These are phyloP conservation scores for Fusarium ramigenum DNA, from an alignment of 2,329 filamentous ascomycete genomes.

Conservation along the genomic window DNA sequence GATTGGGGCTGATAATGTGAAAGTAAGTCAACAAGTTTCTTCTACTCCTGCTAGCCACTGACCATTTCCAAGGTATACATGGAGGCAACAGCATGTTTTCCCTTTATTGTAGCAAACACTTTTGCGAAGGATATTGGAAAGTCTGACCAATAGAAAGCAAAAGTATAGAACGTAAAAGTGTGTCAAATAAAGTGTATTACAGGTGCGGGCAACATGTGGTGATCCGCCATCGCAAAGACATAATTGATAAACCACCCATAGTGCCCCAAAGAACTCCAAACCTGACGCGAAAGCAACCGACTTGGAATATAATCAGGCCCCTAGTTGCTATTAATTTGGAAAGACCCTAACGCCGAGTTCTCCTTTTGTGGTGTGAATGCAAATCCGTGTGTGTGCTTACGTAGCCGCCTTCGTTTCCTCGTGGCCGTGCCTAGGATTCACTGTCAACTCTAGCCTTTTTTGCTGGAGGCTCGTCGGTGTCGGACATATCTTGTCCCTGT, in stretches of 20 bases:
- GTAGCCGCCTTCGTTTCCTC: background rate
- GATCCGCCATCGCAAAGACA: background rate
- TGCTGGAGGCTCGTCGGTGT: background rate
- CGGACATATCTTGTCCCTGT: background rate
- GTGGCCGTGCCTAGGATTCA: background rate
- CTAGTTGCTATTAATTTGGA: background rate
- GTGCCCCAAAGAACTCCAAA: background rate
- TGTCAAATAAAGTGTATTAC: background rate
- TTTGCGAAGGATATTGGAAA: constrained; percentile 64
- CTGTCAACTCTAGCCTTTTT: background rate
- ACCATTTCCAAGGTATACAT: constrained; percentile 62
- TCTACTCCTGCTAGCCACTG: background rate
- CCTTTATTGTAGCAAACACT: constrained; percentile 72
- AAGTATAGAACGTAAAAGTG: background rate
- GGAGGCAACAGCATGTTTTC: constrained; percentile 72
- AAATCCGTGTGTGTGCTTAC: background rate
- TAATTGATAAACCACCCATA: background rate
- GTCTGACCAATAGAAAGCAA: constrained; percentile 11
- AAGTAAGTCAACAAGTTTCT: constrained; percentile 62
- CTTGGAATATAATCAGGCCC: background rate
- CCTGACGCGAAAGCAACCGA: background rate
- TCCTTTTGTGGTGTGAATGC: background rate
- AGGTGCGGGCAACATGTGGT: background rate
- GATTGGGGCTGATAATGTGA: constrained; percentile 84
- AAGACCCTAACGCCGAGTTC: background rate